A percentile compares a stretch with the other conserved stretches of the same genome.
phyloP scores from a whole-genome alignment of 768 basidiomycete species.

The Tylopilus intermedius region DNA sequence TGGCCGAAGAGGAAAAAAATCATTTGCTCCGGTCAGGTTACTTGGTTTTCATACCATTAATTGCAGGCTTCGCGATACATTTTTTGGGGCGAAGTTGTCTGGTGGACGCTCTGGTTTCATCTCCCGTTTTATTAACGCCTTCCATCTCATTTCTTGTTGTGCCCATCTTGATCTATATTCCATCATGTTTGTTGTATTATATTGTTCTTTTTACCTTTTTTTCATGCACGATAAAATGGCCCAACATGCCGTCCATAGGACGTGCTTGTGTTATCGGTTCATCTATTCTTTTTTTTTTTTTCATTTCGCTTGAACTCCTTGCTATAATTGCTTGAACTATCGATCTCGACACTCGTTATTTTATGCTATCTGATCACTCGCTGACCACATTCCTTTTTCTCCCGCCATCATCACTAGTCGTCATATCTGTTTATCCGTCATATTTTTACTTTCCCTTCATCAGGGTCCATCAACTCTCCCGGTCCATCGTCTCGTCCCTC shows the following conservation, averaged over 20 bases:
- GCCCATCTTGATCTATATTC: constrained; percentile 8
- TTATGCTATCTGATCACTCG: constrained; percentile 11
- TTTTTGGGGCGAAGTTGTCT: constrained; percentile 4
- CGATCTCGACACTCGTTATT: constrained; percentile 10
- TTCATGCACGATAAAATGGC: constrained; percentile 6
- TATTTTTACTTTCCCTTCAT: constrained; percentile 3
- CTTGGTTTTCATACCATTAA: constrained; percentile 4
- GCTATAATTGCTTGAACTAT: constrained; percentile 8
- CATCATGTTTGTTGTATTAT: constrained; percentile 17
- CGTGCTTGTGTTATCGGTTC: constrained; percentile 8
- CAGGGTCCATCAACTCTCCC: neutral
- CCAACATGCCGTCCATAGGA: neutral
- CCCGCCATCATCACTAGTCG: constrained; percentile 6
- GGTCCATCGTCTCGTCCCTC: neutral
- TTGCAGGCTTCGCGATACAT: neutral
- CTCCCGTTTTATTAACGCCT: constrained; percentile 1
- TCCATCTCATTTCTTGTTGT: constrained; percentile 14
- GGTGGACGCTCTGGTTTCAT: constrained; percentile 7
- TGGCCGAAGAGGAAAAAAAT: neutral
- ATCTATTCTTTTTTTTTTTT: neutral
- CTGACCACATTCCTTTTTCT: constrained; percentile 5
- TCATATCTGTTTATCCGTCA: constrained; percentile 4
- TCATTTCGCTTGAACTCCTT: neutral
- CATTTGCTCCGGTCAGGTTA: neutral
- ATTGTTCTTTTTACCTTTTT: neutral